phyloP scores from a whole-genome alignment of 202 grass and related monocot genomes.

The Schoenoplectus tabernaemontani region DNA sequence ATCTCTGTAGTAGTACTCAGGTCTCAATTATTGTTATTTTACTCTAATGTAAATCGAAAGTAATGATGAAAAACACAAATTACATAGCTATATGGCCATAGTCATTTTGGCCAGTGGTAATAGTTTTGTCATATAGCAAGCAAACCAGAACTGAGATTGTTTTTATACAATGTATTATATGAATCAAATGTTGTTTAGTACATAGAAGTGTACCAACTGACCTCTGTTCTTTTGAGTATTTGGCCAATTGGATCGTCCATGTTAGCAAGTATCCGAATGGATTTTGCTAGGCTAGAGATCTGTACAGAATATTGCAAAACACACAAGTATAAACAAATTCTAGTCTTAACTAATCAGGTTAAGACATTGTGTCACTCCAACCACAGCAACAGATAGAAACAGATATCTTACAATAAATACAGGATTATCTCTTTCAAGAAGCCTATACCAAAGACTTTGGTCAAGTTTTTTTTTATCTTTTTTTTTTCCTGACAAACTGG shows the following conservation, averaged over 20 bases:
- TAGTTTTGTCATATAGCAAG: neutral
- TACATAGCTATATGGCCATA: too few species aligned
- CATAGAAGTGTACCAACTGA: conserved; percentile 6
- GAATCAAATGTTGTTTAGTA: neutral
- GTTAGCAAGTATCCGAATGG: conserved; percentile 65
- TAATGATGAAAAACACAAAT: neutral
- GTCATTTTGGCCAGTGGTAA: neutral
- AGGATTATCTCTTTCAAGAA: neutral
- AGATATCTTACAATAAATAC: neutral
- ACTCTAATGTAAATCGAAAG: too few species aligned
- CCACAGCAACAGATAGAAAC: neutral
- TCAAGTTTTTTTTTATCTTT: too few species aligned
- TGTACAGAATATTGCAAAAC: conserved; percentile 29
- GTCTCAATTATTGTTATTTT: too few species aligned
- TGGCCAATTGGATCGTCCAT: conserved; percentile 90
- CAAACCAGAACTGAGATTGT: neutral
- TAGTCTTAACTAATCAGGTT: neutral
- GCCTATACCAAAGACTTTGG: too few species aligned
- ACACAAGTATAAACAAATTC: conserved; percentile 4
- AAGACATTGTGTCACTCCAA: too few species aligned
- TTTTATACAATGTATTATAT: too few species aligned
- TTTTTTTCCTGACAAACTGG: neutral
- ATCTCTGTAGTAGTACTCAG: too few species aligned
- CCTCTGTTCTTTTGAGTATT: conserved; percentile 73
- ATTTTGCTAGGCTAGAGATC: conserved; percentile 90